Conservation (phyloP, 495 filamentous ascomycete species). For the Polyplosphaeria fusca region DNA sequence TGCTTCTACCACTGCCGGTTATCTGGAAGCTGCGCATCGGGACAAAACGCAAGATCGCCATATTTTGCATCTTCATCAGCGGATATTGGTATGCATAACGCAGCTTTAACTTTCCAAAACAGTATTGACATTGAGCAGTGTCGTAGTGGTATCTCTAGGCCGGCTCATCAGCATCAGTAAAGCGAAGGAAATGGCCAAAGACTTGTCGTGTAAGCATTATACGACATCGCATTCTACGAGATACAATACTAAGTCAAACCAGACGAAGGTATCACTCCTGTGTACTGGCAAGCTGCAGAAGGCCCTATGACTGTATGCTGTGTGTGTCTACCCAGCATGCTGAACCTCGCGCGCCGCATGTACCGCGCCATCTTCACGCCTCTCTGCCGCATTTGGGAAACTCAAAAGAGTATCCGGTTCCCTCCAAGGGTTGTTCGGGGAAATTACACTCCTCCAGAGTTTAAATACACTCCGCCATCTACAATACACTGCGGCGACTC, state of each 20-base stretch:
- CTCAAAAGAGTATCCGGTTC: not conserved
- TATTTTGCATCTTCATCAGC: conserved; percentile 2
- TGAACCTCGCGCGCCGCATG: not conserved
- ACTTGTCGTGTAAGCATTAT: conserved; percentile 1
- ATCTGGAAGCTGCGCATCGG: conserved; percentile 5
- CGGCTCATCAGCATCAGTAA: conserved; percentile 3
- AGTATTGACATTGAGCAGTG: not conserved
- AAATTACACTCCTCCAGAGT: not conserved
- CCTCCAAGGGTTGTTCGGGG: not conserved
- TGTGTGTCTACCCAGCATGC: conserved; percentile 4
- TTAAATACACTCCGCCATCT: not conserved
- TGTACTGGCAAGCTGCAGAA: conserved; percentile 7
- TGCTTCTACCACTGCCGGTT: conserved; percentile 5
- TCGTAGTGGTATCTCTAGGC: conserved; percentile 9
- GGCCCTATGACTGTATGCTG: not conserved
- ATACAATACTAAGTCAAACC: not conserved
- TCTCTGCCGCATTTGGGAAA: not conserved
- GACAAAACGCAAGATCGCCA: not conserved
- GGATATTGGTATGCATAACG: conserved; percentile 4
- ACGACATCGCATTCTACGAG: not conserved
- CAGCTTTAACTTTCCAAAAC: not conserved
- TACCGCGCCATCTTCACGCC: not conserved
- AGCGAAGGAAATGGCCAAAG: not conserved
- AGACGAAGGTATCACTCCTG: conserved; percentile 7
- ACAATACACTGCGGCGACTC: not conserved